A percentile compares a stretch with the other conserved stretches of the same genome.
These are phyloP conservation scores for Zygotorulaspora mrakii DNA, from an alignment of 1,139 yeast species.

Conservation along the genomic window DNA sequence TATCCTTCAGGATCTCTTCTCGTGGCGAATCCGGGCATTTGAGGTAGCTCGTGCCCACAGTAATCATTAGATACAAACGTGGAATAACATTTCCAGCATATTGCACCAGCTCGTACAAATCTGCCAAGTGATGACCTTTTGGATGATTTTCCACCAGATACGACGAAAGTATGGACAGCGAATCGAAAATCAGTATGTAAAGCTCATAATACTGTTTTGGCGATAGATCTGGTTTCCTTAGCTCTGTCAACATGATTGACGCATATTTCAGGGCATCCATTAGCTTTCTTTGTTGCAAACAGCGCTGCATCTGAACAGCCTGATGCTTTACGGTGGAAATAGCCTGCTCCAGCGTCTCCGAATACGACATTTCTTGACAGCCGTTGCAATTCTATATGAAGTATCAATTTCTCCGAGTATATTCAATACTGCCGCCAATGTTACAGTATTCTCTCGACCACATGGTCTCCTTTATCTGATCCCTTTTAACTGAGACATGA, in stretches of 20 bases:
- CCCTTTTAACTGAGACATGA: no score
- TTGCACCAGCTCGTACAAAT: slow-evolving; percentile 89
- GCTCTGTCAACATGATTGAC: slow-evolving; percentile 74
- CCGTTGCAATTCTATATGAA: neutral
- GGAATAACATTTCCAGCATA: slow-evolving; percentile 94
- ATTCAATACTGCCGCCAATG: no score
- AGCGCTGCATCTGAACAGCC: slow-evolving; percentile 69
- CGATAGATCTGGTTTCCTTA: slow-evolving; percentile 68
- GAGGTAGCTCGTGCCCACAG: slow-evolving; percentile 89
- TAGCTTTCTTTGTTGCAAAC: slow-evolving; percentile 62
- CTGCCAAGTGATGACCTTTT: slow-evolving; percentile 70
- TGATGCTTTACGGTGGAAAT: slow-evolving; percentile 56
- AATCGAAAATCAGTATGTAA: slow-evolving; percentile 81
- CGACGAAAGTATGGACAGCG: slow-evolving; percentile 63
- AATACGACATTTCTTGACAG: slow-evolving; percentile 26
- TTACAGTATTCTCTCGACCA: no score
- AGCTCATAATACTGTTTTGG: slow-evolving; percentile 95
- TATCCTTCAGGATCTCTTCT: slow-evolving; percentile 85
- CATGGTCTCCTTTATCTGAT: no score
- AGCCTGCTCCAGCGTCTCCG: slow-evolving; percentile 32
- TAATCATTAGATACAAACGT: slow-evolving; percentile 87
- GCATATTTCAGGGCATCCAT: slow-evolving; percentile 90
- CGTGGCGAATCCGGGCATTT: slow-evolving; percentile 73
- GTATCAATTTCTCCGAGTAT: no score
- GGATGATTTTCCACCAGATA: slow-evolving; percentile 67